Percentiles rank a stretch among this genome's conserved stretches.
phyloP scores from a whole-genome alignment of 2,329 filamentous ascomycete species.

The Zopfia rhizophila region DNA sequence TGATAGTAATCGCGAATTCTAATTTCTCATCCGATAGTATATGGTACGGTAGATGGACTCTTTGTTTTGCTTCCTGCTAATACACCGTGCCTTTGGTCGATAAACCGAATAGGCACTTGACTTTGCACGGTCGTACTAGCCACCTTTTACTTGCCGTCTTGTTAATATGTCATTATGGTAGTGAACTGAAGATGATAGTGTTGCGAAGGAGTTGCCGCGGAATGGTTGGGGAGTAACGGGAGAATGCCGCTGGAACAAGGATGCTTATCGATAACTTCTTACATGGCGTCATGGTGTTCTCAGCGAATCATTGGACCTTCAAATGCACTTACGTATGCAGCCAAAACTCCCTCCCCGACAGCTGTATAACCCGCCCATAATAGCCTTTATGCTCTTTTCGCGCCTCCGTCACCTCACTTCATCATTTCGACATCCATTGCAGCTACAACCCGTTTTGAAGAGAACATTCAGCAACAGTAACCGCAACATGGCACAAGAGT shows the following conservation, averaged over 20 bases:
- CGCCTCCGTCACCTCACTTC: constrained; percentile 24
- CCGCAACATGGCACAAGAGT: constrained; percentile 58
- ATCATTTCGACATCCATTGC: constrained; percentile 12
- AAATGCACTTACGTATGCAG: not conserved
- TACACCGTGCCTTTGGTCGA: constrained; percentile 55
- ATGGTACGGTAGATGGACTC: constrained; percentile 53
- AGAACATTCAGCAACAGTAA: constrained; percentile 40
- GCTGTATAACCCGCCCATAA: not conserved
- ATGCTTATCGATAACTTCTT: too few species aligned
- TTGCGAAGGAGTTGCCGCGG: too few species aligned
- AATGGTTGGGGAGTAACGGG: too few species aligned
- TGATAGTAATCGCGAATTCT: constrained; percentile 45
- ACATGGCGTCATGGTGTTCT: too few species aligned
- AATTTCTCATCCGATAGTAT: constrained; percentile 54
- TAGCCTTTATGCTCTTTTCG: constrained; percentile 27
- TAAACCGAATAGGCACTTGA: constrained; percentile 51
- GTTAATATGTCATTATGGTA: constrained; percentile 1
- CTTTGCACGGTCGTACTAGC: constrained; percentile 42
- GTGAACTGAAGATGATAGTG: not conserved
- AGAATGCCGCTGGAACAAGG: too few species aligned
- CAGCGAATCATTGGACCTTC: not conserved
- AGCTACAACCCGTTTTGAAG: constrained; percentile 19
- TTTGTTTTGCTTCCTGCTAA: constrained; percentile 51
- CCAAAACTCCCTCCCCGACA: not conserved
- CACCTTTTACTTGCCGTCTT: constrained; percentile 14